Evolutionary conservation across 257 asterid genomes (phyloP), one percentile per base, ranked within the genome.

Genomic region (Nicotiana noctiflora): DNA sequence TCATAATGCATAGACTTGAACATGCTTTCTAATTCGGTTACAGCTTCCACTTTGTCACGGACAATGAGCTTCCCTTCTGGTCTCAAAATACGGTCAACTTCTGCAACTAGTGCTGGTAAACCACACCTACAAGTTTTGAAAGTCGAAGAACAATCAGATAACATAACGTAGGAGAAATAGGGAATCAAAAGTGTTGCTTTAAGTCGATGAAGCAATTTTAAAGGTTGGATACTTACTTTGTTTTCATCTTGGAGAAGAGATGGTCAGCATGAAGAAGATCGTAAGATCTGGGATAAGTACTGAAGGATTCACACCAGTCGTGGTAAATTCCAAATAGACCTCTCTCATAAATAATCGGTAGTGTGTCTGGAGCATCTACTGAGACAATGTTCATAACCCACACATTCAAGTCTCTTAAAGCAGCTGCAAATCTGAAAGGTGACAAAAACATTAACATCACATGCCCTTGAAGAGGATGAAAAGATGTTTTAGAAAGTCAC

Each of bases 211-310:
- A 17, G 31, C n/a, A 55, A 8, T 19, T 67, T 53, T 21, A n/a
- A 46, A 17, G 59, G 25, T 2, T 27, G 44, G 23, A 29, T 32
- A 86, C 91, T 19, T 76, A 93, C 98, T 88, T 95, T 80, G 51
- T 85, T 86, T 92, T 92, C 9, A 90, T 88, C 87, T 84, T 90
- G 64, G 98, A 95, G 97, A 95, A 95, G 68, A 95, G 94, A 87
- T 95, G 98, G 82, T 95, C 98, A 0, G 97, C 97, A 67, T 95
- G 99, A 86, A 95, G 97, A 83, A 95, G 98, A 89, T 95, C 99
- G 18, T 95, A 95, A 52, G 97, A 85, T 89, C 99, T 89, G 44
- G 99, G 99, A 83, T 95, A 95, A 49, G 98, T 92, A 82, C 96
- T 93, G 93, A 95, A 95, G 63, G 98, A 92, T 87, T 95, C 97